Conservation (phyloP, 805 yeast species). For the Nakazawaea molendinolei region DNA sequence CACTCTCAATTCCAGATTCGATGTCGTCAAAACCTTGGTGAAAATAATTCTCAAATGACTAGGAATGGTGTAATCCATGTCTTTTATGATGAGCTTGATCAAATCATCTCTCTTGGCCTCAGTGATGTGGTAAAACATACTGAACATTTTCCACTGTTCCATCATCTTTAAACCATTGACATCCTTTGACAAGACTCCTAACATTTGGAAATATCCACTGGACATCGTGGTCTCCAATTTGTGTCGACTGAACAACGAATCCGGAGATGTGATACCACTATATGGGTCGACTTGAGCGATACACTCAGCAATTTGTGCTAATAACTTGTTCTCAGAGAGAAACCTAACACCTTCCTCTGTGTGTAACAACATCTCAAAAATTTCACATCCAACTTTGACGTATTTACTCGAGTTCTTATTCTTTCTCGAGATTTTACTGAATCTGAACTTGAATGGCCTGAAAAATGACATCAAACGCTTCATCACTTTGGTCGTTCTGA, state of each 20-base stretch:
- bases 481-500: conserved; percentile 75
- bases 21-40: conserved; percentile 54
- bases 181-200: conserved; percentile 64
- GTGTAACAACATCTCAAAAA: conserved; percentile 58
- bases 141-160: conserved; percentile 81
- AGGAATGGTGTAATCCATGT: conserved; percentile 51
- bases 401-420: conserved; percentile 49
- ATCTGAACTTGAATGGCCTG: conserved; percentile 85
- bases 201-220: conserved; percentile 68
- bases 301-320: conserved; percentile 87
- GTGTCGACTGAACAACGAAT: conserved; percentile 62
- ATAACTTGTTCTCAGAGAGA: conserved; percentile 63
- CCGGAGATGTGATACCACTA: conserved; percentile 66
- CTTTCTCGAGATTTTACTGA: conserved; percentile 42
- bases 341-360: conserved; percentile 62
- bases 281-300: conserved; percentile 78
- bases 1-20: conserved; percentile 43
- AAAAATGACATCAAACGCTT: conserved; percentile 81
- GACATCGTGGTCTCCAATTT: conserved; percentile 60
- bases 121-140: conserved; percentile 67
- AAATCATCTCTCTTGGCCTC: conserved; percentile 52
- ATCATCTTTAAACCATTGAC: conserved; percentile 60
- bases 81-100: conserved; percentile 48
- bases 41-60: conserved; percentile 66
- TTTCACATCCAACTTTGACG: conserved; percentile 67